Evolutionary conservation across 2,329 filamentous ascomycete genomes (phyloP), one percentile per base, ranked within the genome.

Genomic region (Westerdykella ornata): DNA sequence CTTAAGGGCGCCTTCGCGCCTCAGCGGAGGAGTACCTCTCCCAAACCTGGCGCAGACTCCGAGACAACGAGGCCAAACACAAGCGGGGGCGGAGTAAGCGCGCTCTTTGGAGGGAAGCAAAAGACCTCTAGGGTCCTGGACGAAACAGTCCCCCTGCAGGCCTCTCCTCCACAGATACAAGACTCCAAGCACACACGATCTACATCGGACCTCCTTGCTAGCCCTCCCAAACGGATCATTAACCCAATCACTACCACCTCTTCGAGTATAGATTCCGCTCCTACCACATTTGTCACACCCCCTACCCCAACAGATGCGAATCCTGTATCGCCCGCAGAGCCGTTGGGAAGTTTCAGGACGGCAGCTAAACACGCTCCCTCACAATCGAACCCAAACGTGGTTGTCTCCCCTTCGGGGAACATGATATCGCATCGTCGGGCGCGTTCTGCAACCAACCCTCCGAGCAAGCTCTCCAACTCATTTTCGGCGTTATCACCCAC

Each of bases 391-490:
- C 68, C 48, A 58, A 72, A 56, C 73, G 76, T 81, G 47, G 74
- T 76, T 32, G 73, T 78, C 35, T 80, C 82, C 49, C 72, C 78
- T 29, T 76, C 80, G 51, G 80, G 78, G 56, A 83, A 77, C 57
- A 85, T 86, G 78, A 86, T 82, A 68, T 78, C 82, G 43, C 85
- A 89, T 74, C 80, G 72, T 70, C 72, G 78, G 29, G 73, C 73
- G 43, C 72, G 77, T 52, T 82, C 79, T 50, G 70, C 74, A 42
- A 78, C 76, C 40, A 67, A 67, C 47, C 59, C 61, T 33, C 89
- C 88, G 22, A 96, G 88, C 74, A 96, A 94, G 68, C 75, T 96
- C 29, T 94, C 89, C 22, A 88, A 81, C 81, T 49, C 75, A 77
- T 41, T 80, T 77, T 47, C 57, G 31, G 56, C 62, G 13, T 71